Conservation (phyloP, 2,329 filamentous ascomycete species). For the Epicoccum sorghinum region DNA sequence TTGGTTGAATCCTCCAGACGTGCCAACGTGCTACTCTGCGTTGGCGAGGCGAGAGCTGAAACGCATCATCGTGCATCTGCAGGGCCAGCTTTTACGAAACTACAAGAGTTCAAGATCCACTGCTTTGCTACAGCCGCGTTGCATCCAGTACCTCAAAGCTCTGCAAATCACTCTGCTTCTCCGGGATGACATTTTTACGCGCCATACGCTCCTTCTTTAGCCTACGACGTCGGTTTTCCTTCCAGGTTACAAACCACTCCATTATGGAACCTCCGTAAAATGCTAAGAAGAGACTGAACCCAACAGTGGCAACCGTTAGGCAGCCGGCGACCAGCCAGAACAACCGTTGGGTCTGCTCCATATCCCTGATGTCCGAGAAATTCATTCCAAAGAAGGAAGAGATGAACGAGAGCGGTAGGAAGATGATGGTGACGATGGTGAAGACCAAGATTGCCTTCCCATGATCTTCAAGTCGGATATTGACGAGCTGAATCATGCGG, state of each 20-base stretch:
- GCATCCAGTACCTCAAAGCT: slow-evolving; percentile 36
- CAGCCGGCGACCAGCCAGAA: slow-evolving; percentile 51
- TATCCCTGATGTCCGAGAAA: slow-evolving; percentile 49
- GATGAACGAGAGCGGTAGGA: slow-evolving; percentile 53
- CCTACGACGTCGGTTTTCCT: slow-evolving; percentile 33
- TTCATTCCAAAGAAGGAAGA: slow-evolving; percentile 55
- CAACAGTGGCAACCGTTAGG: slow-evolving; percentile 49
- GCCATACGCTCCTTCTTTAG: slow-evolving; percentile 15
- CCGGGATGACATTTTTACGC: slow-evolving; percentile 2
- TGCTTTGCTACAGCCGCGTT: background rate
- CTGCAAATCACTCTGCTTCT: slow-evolving; percentile 11
- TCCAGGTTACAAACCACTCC: slow-evolving; percentile 47
- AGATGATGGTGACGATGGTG: slow-evolving; percentile 53
- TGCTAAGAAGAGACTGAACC: slow-evolving; percentile 47
- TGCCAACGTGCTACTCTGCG: too few species aligned
- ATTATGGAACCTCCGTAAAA: slow-evolving; percentile 50
- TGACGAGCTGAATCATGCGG: slow-evolving; percentile 53
- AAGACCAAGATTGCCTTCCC: slow-evolving; percentile 54
- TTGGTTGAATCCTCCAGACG: too few species aligned
- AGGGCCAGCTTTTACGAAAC: background rate
- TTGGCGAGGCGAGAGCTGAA: too few species aligned
- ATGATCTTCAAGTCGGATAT: slow-evolving; percentile 54
- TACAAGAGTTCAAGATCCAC: background rate
- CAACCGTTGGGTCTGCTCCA: slow-evolving; percentile 45
- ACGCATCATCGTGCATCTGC: too few species aligned